Evolutionary conservation across 768 basidiomycete species (phyloP).

Genomic region (Solioccasus polychromus): DNA sequence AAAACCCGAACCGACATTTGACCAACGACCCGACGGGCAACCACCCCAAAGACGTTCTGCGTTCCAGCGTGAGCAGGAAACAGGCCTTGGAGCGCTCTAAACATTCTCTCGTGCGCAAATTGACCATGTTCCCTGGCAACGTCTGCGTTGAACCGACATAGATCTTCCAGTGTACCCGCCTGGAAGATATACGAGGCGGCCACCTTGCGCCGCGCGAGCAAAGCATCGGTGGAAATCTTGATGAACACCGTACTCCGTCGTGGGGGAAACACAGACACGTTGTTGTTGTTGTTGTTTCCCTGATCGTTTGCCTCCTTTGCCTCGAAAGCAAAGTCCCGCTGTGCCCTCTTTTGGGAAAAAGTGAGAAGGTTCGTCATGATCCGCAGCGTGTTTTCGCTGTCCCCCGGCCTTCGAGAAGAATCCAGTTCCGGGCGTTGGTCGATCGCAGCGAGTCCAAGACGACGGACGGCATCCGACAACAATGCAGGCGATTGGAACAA

Average conservation of each 20-base stretch:
- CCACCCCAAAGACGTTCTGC: conserved; percentile 26
- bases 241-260: conserved; percentile 61
- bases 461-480: conserved; percentile 70
- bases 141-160: conserved; percentile 60
- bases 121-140: conserved; percentile 59
- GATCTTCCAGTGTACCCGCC: conserved; percentile 37
- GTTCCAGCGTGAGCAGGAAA: conserved; percentile 33
- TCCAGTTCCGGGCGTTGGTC: conserved; percentile 45
- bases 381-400: conserved; percentile 59
- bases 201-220: conserved; percentile 48
- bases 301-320: conserved; percentile 31
- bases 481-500: conserved; percentile 63
- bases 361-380: conserved; percentile 78
- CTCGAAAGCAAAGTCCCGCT: conserved; percentile 40
- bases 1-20: conserved; percentile 45
- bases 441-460: conserved; percentile 57
- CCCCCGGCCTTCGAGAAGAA: conserved; percentile 46
- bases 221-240: conserved; percentile 47
- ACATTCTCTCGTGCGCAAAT: conserved; percentile 69
- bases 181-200: conserved; percentile 63
- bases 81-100: conserved; percentile 52
- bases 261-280: conserved; percentile 29
- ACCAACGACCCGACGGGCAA: conserved; percentile 38
- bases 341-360: conserved; percentile 44
- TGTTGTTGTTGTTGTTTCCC: conserved; percentile 14